A percentile compares a stretch with the other conserved stretches of the same genome.
These are phyloP conservation scores for Beauveria sp. DNA, from an alignment of 2,329 filamentous ascomycete genomes.

Conservation along the genomic window DNA sequence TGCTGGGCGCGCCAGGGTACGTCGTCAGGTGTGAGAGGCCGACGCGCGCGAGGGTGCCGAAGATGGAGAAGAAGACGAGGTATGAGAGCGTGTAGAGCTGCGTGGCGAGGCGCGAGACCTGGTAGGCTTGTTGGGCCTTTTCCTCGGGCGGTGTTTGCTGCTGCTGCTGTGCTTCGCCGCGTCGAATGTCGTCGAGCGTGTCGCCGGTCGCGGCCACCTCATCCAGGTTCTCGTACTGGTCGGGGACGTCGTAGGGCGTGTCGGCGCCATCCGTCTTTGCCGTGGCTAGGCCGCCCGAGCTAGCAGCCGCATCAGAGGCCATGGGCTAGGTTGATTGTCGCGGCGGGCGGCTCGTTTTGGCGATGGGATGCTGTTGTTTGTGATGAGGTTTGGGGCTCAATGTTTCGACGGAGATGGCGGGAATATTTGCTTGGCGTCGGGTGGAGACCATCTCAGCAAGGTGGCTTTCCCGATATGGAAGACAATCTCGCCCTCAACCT, in stretches of 20 bases:
- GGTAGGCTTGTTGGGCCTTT: not conserved
- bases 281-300: not conserved
- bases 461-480: not conserved
- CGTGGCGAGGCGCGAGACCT: conserved; percentile 44
- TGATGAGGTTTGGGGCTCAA: not conserved
- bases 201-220: conserved; percentile 25
- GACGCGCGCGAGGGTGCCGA: conserved; percentile 76
- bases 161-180: not conserved
- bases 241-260: conserved; percentile 26
- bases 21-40: conserved; percentile 72
- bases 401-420: not conserved
- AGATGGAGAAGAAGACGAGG: conserved; percentile 74
- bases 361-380: not conserved
- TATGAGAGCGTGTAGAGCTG: conserved; percentile 69
- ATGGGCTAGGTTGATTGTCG: not conserved
- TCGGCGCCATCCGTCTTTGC: not conserved
- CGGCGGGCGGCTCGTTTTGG: not conserved
- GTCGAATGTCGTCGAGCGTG: conserved; percentile 12
- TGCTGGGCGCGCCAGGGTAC: conserved; percentile 69
- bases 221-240: conserved; percentile 32
- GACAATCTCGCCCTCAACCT: not conserved
- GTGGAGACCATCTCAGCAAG: not conserved
- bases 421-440: not conserved
- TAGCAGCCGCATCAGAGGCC: not conserved
- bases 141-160: not conserved